A percentile compares a stretch with the other conserved stretches of the same genome.
Evolutionary conservation across 441 rosid genomes (phyloP).

Genomic region (Eutrema salsugineum): DNA sequence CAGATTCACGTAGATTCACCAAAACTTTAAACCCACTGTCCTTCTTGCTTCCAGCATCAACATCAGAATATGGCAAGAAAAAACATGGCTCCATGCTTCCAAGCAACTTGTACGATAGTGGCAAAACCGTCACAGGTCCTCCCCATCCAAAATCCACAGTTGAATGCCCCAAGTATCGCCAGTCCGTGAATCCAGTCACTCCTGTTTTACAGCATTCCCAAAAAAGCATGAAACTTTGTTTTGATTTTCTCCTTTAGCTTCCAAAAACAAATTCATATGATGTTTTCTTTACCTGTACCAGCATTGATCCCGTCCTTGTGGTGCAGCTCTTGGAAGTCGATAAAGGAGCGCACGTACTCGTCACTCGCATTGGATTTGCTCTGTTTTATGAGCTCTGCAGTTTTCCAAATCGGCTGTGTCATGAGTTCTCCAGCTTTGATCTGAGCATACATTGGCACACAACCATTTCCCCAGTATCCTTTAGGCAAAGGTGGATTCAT

Average conservation of each 20-base stretch:
- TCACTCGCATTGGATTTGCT: constrained; percentile 65
- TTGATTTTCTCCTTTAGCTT: no score
- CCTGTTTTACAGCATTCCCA: constrained; percentile 12
- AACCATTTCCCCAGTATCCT: constrained; percentile 88
- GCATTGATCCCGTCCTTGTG: constrained; percentile 46
- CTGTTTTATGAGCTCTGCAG: constrained; percentile 65
- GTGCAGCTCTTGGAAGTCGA: constrained; percentile 68
- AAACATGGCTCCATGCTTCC: constrained; percentile 85
- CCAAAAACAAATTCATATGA: neutral
- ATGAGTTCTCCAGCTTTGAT: constrained; percentile 45
- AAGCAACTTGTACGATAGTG: constrained; percentile 57
- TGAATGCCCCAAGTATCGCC: constrained; percentile 86
- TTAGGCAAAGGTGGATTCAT: constrained; percentile 68
- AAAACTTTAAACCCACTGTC: constrained; percentile 70
- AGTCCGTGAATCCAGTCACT: constrained; percentile 86
- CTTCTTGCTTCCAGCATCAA: constrained; percentile 37
- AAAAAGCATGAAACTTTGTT: neutral
- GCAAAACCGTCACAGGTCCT: constrained; percentile 70
- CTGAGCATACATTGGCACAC: constrained; percentile 73
- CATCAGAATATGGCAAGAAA: constrained; percentile 73
- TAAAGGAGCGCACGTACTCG: constrained; percentile 66
- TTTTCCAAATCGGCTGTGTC: constrained; percentile 70
- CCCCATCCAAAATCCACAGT: constrained; percentile 91
- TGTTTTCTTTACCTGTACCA: constrained; percentile 28
- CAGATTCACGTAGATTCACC: constrained; percentile 53